Evolutionary conservation across 2,329 filamentous ascomycete species (phyloP).

Genomic region (Fusarium chuoi): DNA sequence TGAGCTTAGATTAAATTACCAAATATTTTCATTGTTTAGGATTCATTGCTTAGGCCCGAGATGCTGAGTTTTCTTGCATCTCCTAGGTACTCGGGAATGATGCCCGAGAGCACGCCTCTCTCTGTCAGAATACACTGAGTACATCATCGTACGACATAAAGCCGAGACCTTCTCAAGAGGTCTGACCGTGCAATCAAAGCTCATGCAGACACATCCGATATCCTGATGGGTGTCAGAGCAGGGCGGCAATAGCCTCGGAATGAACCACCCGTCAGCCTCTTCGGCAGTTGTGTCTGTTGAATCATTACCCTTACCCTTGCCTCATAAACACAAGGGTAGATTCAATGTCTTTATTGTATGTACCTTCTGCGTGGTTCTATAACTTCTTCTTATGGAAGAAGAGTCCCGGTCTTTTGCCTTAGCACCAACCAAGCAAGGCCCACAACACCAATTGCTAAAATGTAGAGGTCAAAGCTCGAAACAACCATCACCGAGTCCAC

Average conservation of each 20-base stretch:
- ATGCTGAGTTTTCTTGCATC: not conserved
- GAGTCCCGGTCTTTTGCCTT: not conserved
- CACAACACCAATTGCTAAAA: not conserved
- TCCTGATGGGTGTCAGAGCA: not conserved
- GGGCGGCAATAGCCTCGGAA: not conserved
- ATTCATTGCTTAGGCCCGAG: not conserved
- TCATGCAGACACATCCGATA: not conserved
- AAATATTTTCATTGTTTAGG: not conserved
- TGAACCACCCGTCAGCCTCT: not conserved
- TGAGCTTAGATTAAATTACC: not conserved
- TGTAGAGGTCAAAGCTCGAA: slow-evolving; percentile 19
- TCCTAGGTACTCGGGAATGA: not conserved
- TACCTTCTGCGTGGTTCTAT: not conserved
- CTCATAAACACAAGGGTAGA: not conserved
- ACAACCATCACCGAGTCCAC: slow-evolving; percentile 1
- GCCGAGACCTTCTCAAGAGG: not conserved
- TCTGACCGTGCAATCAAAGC: slow-evolving; percentile 4
- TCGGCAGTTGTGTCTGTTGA: slow-evolving; percentile 16
- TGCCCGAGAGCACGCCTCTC: not conserved
- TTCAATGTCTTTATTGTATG: not conserved
- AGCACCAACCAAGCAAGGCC: not conserved
- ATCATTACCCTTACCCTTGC: slow-evolving; percentile 2
- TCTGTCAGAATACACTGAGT: not conserved
- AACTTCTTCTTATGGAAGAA: not conserved
- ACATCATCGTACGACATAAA: not conserved